Evolutionary conservation across 169 alveolate species (phyloP), one percentile per base, ranked within the genome.

Genomic region (Plasmodium vivax): DNA sequence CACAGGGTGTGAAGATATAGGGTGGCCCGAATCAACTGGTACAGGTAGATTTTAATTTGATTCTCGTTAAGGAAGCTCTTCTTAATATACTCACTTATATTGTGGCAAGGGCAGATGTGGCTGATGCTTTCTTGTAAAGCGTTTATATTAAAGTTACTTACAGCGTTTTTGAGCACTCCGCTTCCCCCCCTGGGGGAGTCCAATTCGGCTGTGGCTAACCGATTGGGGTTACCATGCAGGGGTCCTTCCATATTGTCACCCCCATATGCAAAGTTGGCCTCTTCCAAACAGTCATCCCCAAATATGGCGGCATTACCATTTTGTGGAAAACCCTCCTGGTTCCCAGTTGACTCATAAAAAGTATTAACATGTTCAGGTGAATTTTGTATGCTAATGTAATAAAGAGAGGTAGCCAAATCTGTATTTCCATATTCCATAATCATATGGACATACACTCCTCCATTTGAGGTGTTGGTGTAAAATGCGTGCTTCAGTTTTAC

Each of bases 1-100:
- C 99, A 99, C 54, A 97, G 95, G 10, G 99, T 96, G 83, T 99
- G 99, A 30, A 99, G 97, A 92, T 98, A 99, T 62, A 99, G 99
- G 54, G 99, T 96, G 9, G 99, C 99, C 93, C 99, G 93, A 92
- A 98, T 97, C 88, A 99, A 84, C 95, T 99, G 99, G 93, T 98
- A 99, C 19, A 99, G 97, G 96, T 99, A 99, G 14, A 99, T 96
- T 90, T 99, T 98, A 36, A 98, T 97, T 47, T 87, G 93, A 54
- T 87, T 87, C 62, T 87, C 87, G 56, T 77, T 87, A 1, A 87
- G 75, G 23, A 87, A 87, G 32, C 85, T 77, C 19, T 87, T 87
- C 38, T 87, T 87, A 34, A 87, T 87, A 36, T 75, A 87, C 8
- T 87, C 93, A 51, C 84, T 87, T 38, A 87, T 51, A 32, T 87